Evolutionary conservation across 306 rosid species (phyloP).

Genomic region (Vigna nakashimae): DNA sequence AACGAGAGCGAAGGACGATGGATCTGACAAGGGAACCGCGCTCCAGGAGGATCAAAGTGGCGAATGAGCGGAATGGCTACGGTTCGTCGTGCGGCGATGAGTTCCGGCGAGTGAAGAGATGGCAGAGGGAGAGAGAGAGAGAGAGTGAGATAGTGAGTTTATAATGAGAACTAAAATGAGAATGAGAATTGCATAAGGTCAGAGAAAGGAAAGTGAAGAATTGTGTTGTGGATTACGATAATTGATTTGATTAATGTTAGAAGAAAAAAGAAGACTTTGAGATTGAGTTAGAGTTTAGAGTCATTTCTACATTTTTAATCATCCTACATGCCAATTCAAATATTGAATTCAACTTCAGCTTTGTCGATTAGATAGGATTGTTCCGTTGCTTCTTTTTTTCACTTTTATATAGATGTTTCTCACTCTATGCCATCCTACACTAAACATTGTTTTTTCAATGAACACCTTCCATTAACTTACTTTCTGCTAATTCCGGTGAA

Average conservation of each 20-base stretch:
- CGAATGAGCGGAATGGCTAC: conserved; percentile 61
- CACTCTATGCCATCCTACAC: neutral
- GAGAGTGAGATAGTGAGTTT: conserved; percentile 13
- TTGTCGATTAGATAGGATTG: neutral
- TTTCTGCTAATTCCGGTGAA: too few species aligned
- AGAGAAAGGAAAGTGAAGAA: neutral
- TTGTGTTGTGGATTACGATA: neutral
- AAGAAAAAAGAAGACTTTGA: neutral
- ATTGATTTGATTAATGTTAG: conserved; percentile 5
- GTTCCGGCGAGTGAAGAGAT: conserved; percentile 50
- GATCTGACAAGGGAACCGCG: conserved; percentile 47
- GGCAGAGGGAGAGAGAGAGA: conserved; percentile 7
- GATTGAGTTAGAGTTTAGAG: neutral
- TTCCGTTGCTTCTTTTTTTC: neutral
- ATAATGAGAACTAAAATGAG: neutral
- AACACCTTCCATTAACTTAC: neutral
- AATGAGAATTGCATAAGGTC: neutral
- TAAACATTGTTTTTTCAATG: neutral
- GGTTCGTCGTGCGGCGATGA: conserved; percentile 44
- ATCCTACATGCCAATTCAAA: neutral
- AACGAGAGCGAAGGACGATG: conserved; percentile 40
- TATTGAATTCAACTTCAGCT: conserved; percentile 10
- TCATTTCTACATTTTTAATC: conserved; percentile 21
- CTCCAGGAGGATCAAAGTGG: conserved; percentile 45
- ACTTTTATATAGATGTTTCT: neutral